Percentiles rank a stretch among this genome's conserved stretches.
These are phyloP conservation scores for Echinochloa phyllopogon DNA, from an alignment of 176 grass and related monocot genomes.

Conservation along the genomic window DNA sequence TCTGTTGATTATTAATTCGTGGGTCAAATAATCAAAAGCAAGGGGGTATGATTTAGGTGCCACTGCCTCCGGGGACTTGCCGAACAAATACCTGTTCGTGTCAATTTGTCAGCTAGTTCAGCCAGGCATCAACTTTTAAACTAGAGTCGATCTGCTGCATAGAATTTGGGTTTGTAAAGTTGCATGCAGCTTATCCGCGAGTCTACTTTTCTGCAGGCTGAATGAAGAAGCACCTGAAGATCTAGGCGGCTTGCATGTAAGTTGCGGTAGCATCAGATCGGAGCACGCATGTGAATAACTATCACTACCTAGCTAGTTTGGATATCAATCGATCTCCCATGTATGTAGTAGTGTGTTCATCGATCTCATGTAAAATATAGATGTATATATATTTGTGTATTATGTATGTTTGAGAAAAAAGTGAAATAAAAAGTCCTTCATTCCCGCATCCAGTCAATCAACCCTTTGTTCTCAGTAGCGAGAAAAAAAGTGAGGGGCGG, in stretches of 20 bases:
- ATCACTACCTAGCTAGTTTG: not conserved
- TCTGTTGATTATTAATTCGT: too few species aligned
- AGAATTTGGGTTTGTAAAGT: not conserved
- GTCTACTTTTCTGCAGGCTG: slow-evolving; percentile 43
- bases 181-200: slow-evolving; percentile 4
- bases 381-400: not conserved
- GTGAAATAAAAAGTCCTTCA: not conserved
- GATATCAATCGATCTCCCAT: slow-evolving; percentile 20
- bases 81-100: not conserved
- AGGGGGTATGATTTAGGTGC: too few species aligned
- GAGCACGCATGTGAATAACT: slow-evolving; percentile 25
- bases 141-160: not conserved
- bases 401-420: not conserved
- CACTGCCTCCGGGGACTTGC: too few species aligned
- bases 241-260: slow-evolving; percentile 40
- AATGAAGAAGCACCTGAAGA: slow-evolving; percentile 53
- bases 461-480: too few species aligned
- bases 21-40: too few species aligned
- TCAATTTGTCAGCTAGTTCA: not conserved
- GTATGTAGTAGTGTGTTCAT: not conserved
- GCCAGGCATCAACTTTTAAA: not conserved
- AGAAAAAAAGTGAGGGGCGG: too few species aligned
- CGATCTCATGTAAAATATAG: slow-evolving; percentile 1
- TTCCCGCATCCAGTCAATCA: not conserved
- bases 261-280: not conserved